Evolutionary conservation across 495 filamentous ascomycete genomes (phyloP), one percentile per base, ranked within the genome.

Genomic region (Aspergillus biplanus): DNA sequence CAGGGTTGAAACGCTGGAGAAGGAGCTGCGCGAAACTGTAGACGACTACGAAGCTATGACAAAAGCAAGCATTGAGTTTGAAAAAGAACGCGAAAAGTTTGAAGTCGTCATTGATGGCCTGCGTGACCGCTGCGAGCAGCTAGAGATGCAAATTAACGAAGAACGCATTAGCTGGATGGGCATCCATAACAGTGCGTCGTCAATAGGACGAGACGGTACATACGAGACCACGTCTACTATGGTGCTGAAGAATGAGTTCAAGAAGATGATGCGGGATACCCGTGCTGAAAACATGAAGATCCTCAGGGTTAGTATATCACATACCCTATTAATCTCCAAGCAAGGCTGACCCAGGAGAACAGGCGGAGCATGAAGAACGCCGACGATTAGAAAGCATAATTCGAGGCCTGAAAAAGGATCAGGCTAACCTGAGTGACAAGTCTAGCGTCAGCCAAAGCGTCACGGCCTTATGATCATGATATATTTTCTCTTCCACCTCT

Each of bases 201-300:
- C 81, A 0, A 70, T 79, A 48, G 77, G 75, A 59, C 75, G 80
- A 42, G 81, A 83, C 63, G 76, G 72, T 33, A 65, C 75, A 11
- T 77, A 77, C 13, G 86, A 87, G 67, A 85, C 79, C 9, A 92
- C 87, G 4, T 90, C 87, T 66, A 91, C 86, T 3, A 85, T 84
- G 78, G 87, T 92, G 16, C 73, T 94, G 57, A 89, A 88, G 76
- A 90, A 87, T 56, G 90, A 94, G 72, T 94, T 94, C 72, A 91
- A 90, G 81, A 92, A 92, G 80, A 93, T 94, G 91, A 94, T 93
- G 90, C 82, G 89, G 56, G 90, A 93, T 66, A 90, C 88, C 60
- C 86, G 89, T 52, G 81, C 83, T 15, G 91, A 94, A 67, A 87
- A 87, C 63, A 78, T 86, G 72, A 90, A 83, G 78, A 79, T 83